Evolutionary conservation across 208 protist genomes (phyloP).

Genomic region (Leishmania aethiopica): DNA sequence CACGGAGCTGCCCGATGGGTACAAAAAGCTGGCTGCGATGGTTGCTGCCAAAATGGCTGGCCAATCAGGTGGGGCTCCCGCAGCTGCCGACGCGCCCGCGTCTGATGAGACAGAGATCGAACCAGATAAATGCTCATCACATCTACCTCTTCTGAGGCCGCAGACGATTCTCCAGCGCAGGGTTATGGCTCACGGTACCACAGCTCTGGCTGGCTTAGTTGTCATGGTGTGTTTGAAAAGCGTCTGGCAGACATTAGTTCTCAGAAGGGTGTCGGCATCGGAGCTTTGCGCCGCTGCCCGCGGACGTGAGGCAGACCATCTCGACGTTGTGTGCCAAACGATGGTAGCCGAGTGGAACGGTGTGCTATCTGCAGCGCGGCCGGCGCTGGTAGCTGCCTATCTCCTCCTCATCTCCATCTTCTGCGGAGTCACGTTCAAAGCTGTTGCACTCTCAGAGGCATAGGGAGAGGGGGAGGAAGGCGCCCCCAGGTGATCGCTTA

Average conservation of each 20-base stretch:
- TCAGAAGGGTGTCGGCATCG: conserved; percentile 1
- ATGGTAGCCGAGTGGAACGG: conserved; percentile 33
- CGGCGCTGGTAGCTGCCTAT: conserved; percentile 18
- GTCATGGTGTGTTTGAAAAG: conserved; percentile 29
- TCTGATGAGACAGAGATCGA: neutral
- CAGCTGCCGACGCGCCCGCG: neutral
- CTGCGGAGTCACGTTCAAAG: conserved; percentile 23
- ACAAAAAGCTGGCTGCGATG: conserved; percentile 49
- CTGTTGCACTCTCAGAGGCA: neutral
- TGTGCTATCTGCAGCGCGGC: conserved; percentile 18
- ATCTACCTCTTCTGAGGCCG: conserved; percentile 6
- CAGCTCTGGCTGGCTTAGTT: conserved; percentile 24
- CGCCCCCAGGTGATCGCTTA: neutral
- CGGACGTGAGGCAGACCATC: neutral
- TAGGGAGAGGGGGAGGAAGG: neutral
- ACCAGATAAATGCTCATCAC: neutral
- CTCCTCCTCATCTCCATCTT: conserved; percentile 24
- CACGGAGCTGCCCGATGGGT: conserved; percentile 52
- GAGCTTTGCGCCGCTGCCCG: conserved; percentile 9
- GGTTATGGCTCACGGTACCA: conserved; percentile 31
- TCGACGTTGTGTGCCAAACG: conserved; percentile 10
- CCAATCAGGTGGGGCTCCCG: neutral
- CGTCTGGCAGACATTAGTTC: conserved; percentile 23
- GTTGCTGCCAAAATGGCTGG: conserved; percentile 33
- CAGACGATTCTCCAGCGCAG: conserved; percentile 32